phyloP scores from a whole-genome alignment of 768 basidiomycete genomes.

The Piloderma croceum region DNA sequence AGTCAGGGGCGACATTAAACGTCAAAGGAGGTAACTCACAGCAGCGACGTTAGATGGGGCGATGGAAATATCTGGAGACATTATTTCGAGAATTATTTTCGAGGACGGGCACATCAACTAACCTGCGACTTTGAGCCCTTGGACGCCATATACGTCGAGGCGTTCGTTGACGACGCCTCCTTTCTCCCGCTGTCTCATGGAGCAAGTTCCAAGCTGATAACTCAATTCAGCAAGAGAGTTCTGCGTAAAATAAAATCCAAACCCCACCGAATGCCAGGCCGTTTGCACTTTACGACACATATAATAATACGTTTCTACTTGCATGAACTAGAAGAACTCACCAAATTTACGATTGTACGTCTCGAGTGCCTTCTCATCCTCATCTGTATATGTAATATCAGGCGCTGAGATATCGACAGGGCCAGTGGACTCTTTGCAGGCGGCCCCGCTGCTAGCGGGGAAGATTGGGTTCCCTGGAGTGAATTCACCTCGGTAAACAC shows the following conservation, averaged over 20 bases:
- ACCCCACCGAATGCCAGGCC: constrained; percentile 42
- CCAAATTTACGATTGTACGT: constrained; percentile 28
- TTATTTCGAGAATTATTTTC: not conserved
- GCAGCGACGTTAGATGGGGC: constrained; percentile 33
- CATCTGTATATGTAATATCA: constrained; percentile 36
- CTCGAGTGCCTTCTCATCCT: constrained; percentile 41
- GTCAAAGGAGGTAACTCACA: constrained; percentile 13
- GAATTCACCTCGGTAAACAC: constrained; percentile 36
- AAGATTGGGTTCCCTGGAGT: constrained; percentile 32
- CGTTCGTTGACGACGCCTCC: constrained; percentile 58
- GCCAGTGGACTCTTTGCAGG: constrained; percentile 8
- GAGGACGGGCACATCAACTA: constrained; percentile 4
- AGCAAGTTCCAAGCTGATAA: constrained; percentile 54
- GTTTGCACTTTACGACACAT: constrained; percentile 29
- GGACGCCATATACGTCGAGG: constrained; percentile 59
- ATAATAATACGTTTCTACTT: not conserved
- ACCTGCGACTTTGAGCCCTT: constrained; percentile 56
- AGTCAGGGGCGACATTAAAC: not conserved
- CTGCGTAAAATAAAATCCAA: constrained; percentile 3
- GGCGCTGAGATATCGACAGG: constrained; percentile 31
- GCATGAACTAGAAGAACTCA: constrained; percentile 11
- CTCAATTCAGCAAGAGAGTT: not conserved
- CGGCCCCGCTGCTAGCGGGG: constrained; percentile 3
- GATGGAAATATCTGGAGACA: constrained; percentile 32
- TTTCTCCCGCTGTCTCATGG: constrained; percentile 55